phyloP scores from a whole-genome alignment of 1,139 yeast species.

The Blastobotrys serpentis region DNA sequence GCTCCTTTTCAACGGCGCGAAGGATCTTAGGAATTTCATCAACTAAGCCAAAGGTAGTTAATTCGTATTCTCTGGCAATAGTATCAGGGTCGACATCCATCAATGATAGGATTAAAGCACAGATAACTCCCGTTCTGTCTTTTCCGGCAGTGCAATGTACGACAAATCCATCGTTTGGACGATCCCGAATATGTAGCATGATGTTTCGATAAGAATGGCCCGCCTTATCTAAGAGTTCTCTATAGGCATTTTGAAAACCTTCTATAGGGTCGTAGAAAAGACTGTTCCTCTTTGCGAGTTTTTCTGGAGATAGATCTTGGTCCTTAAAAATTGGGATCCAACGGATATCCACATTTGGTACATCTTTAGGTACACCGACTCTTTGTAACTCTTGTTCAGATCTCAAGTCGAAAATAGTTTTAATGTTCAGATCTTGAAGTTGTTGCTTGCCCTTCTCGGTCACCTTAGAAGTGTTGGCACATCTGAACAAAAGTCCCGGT shows the following conservation, averaged over 20 bases:
- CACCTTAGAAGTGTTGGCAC: slow-evolving; percentile 58
- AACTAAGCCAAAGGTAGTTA: slow-evolving; percentile 63
- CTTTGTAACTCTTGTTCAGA: slow-evolving; percentile 57
- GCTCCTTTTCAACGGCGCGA: slow-evolving; percentile 23
- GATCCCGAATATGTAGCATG: slow-evolving; percentile 47
- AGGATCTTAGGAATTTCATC: slow-evolving; percentile 27
- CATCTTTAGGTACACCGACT: slow-evolving; percentile 43
- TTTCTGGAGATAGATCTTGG: slow-evolving; percentile 64
- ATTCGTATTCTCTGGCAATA: slow-evolving; percentile 70
- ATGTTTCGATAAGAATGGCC: slow-evolving; percentile 27
- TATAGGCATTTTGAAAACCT: slow-evolving; percentile 65
- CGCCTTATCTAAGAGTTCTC: slow-evolving; percentile 56
- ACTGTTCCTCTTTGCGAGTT: slow-evolving; percentile 56
- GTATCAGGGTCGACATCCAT: slow-evolving; percentile 65
- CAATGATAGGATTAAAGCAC: slow-evolving; percentile 63
- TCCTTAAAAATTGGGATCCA: slow-evolving; percentile 62
- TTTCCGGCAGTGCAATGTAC: slow-evolving; percentile 87
- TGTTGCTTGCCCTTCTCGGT: slow-evolving; percentile 46
- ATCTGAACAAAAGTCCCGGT: slow-evolving; percentile 57
- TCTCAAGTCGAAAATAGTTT: slow-evolving; percentile 66
- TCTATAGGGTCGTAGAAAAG: slow-evolving; percentile 60
- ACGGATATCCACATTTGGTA: slow-evolving; percentile 49
- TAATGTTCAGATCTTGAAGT: slow-evolving; percentile 49
- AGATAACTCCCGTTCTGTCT: slow-evolving; percentile 77
- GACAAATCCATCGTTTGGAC: slow-evolving; percentile 51